A percentile compares a stretch with the other conserved stretches of the same genome.
phyloP scores from a whole-genome alignment of 2,329 filamentous ascomycete genomes.

The Fusarium burgessii region DNA sequence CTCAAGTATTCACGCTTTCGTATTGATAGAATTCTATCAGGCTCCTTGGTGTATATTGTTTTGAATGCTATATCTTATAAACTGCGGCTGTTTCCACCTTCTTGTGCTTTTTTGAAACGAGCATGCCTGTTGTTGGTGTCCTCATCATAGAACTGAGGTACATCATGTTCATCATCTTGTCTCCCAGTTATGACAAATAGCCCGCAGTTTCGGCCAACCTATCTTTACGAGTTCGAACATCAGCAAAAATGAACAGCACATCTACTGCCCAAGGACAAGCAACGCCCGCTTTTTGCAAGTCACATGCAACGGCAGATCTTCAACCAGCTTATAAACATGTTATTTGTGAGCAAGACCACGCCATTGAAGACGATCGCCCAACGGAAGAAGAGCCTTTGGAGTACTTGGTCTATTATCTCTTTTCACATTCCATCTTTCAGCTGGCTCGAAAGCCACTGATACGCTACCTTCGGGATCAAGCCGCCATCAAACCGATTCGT shows the following conservation, averaged over 20 bases:
- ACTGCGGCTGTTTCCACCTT: background rate
- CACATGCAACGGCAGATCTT: background rate
- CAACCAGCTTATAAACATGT: background rate
- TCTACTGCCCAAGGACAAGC: background rate
- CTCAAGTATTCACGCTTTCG: constrained; percentile 16
- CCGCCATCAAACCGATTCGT: constrained; percentile 26
- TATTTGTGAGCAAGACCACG: background rate
- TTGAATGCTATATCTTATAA: background rate
- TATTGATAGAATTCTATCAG: background rate
- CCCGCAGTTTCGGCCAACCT: background rate
- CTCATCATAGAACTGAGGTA: background rate
- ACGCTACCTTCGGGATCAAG: constrained; percentile 28
- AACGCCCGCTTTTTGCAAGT: background rate
- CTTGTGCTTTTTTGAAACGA: background rate
- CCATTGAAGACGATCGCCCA: constrained; percentile 4
- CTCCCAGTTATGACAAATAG: background rate
- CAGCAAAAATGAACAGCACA: background rate
- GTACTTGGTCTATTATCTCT: constrained; percentile 6
- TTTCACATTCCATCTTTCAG: constrained; percentile 36
- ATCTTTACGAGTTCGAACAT: background rate
- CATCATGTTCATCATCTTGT: background rate
- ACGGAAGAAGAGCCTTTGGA: constrained; percentile 29
- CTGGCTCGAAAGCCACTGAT: constrained; percentile 25
- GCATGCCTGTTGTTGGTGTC: background rate
- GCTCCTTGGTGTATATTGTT: background rate